phyloP scores from a whole-genome alignment of 23 red algal species.

The Gracilaria vermiculophylla region DNA sequence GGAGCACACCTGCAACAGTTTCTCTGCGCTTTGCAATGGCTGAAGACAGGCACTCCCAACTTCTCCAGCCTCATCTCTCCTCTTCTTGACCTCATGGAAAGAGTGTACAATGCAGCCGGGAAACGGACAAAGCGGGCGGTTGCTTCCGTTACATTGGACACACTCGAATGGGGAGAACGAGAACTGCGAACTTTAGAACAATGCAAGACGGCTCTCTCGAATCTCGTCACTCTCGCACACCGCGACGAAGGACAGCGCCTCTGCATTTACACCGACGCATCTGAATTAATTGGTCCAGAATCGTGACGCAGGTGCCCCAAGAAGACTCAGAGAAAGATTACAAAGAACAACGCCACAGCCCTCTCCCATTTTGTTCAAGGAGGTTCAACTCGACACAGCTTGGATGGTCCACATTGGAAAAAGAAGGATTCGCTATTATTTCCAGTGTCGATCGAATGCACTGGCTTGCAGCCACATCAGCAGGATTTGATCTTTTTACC shows the following conservation, averaged over 20 bases:
- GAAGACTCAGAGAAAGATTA: too few relatives aligned
- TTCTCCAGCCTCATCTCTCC: not conserved
- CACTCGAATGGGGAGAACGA: not conserved
- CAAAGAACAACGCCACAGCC: too few relatives aligned
- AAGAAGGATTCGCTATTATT: too few relatives aligned
- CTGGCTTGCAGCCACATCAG: too few relatives aligned
- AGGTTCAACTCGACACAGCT: too few relatives aligned
- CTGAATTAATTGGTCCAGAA: too few relatives aligned
- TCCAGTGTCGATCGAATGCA: too few relatives aligned
- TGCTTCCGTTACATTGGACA: not conserved
- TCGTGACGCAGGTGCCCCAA: too few relatives aligned
- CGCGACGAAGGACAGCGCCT: not conserved
- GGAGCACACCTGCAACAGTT: conserved; percentile 40
- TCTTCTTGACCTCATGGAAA: conserved; percentile 17
- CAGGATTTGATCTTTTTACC: too few relatives aligned
- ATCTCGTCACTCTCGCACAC: not conserved
- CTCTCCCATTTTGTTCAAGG: too few relatives aligned
- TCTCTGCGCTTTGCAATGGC: not conserved
- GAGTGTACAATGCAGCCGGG: not conserved
- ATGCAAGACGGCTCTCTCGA: not conserved
- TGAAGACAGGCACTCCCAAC: not conserved
- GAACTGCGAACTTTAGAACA: not conserved
- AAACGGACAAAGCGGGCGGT: not conserved
- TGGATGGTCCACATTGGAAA: too few relatives aligned
- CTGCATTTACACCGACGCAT: too few relatives aligned